Conservation (phyloP, 495 filamentous ascomycete species). For the Melanomma pulvis-pyrius region DNA sequence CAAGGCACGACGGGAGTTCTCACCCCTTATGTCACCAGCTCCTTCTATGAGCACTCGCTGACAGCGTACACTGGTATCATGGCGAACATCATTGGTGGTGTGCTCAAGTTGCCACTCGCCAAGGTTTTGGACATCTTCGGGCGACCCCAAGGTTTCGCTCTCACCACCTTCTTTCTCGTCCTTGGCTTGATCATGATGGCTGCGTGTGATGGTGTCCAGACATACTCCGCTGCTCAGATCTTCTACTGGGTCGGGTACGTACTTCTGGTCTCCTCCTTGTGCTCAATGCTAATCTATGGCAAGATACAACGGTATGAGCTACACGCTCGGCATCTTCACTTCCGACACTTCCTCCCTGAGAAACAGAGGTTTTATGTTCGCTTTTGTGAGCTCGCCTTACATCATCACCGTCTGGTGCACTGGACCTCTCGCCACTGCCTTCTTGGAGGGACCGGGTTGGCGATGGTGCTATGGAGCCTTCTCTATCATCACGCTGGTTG, state of each 20-base stretch:
- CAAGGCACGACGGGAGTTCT: constrained; percentile 28
- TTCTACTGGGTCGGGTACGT: constrained; percentile 57
- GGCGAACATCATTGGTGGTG: constrained; percentile 61
- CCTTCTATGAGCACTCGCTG: constrained; percentile 41
- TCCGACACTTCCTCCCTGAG: constrained; percentile 39
- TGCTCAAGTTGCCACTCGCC: constrained; percentile 62
- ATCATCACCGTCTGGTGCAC: constrained; percentile 35
- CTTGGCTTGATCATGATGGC: constrained; percentile 56
- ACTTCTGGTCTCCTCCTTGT: background rate
- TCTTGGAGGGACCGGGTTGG: constrained; percentile 32
- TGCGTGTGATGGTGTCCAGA: constrained; percentile 49
- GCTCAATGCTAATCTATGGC: background rate
- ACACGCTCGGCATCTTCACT: constrained; percentile 33
- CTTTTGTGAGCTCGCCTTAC: constrained; percentile 36
- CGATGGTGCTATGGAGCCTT: constrained; percentile 44
- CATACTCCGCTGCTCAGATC: constrained; percentile 54
- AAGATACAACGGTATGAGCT: constrained; percentile 35
- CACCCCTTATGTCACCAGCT: constrained; percentile 39
- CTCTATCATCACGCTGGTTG: constrained; percentile 36
- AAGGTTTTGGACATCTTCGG: constrained; percentile 71
- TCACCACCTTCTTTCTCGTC: constrained; percentile 47
- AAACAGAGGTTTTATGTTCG: constrained; percentile 37
- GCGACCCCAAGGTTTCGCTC: constrained; percentile 54
- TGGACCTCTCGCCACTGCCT: constrained; percentile 24
- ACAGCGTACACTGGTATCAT: constrained; percentile 45